Percentiles rank a stretch among this genome's conserved stretches.
Evolutionary conservation across 2,329 filamentous ascomycete species (phyloP).

Genomic region (Cladophialophora psammophila): DNA sequence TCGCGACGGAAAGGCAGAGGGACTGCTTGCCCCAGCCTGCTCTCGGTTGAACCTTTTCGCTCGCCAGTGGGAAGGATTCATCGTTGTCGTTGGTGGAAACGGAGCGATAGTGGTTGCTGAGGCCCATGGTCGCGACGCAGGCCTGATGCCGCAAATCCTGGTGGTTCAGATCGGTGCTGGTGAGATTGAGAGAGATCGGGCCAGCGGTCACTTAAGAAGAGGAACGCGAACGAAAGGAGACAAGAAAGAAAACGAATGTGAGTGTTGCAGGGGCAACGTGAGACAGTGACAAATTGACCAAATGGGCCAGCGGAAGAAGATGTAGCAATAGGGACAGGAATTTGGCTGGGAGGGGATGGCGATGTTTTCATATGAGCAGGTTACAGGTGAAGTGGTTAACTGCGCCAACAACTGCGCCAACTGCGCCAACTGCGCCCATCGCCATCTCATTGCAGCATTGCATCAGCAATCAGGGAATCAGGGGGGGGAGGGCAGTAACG

Average conservation of each 20-base stretch:
- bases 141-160: conserved; percentile 3
- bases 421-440: conserved; percentile 17
- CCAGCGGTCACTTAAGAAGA: neutral
- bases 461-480: conserved; percentile 7
- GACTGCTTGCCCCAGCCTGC: conserved; percentile 38
- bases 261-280: conserved; percentile 15
- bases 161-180: neutral
- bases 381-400: too few relatives aligned
- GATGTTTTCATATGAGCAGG: conserved; percentile 18
- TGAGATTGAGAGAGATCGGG: conserved; percentile 3
- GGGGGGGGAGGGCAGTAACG: conserved; percentile 19
- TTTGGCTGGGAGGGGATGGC: conserved; percentile 7
- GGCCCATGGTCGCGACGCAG: conserved; percentile 29
- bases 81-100: conserved; percentile 35
- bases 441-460: neutral
- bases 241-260: conserved; percentile 16
- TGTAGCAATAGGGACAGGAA: neutral
- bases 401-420: conserved; percentile 15
- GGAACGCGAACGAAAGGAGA: neutral
- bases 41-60: conserved; percentile 23
- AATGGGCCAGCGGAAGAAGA: conserved; percentile 3
- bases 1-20: conserved; percentile 33
- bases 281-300: conserved; percentile 8
- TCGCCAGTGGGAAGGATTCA: conserved; percentile 30
- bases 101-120: conserved; percentile 34